Base-by-base conservation (phyloP, 345 rosid genomes). In the Jatropha curcas region DNA sequence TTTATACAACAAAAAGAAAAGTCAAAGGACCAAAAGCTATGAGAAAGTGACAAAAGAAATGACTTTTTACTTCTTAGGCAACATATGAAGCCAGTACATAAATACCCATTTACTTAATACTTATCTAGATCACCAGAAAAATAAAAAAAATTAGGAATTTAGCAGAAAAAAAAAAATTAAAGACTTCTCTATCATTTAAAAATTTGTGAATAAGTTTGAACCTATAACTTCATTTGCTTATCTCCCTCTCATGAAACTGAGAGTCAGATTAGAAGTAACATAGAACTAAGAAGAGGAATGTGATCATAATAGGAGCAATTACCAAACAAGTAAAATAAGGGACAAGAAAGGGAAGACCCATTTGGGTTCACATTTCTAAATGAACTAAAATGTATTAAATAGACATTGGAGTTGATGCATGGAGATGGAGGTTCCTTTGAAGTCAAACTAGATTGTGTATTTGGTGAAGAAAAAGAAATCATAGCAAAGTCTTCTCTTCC, bases 381-480 rank as follows among this genome's bases (percentile, higher is more conserved):
- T 24, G 22, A 46, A 56, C 16, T 43, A 13, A 45, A 35, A 41
- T 22, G 27, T 68, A 76, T 70, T 61, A 31, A 73, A 74, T 70
- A 77, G 37, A 34, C 76, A n/a, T 77, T 65, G 79, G 71, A 34
- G 16, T 39, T 72, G 77, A 79, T 70, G 84, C 76, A 22, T 5
- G 19, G 50, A 61, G 11, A 0, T n/a, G n/a, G 41, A 25, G 37
- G 11, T 67, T 43, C 52, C 56, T 73, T 56, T 41, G 25, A 77
- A 72, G 87, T 79, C 85, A 68, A 84, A 79, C 80, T 74, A 55
- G 17, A 27, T 61, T 70, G 39, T 31, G 62, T 68, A 30, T 67
- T 76, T 56, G 78, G 67, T 70, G 71, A 74, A 63, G 70, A 28
- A 60, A 10, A 12, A 25, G 43, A 71, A n/a, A 63, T 63, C 73